Conservation (phyloP, 2,329 filamentous ascomycete genomes). For the Xylariales sp. region DNA sequence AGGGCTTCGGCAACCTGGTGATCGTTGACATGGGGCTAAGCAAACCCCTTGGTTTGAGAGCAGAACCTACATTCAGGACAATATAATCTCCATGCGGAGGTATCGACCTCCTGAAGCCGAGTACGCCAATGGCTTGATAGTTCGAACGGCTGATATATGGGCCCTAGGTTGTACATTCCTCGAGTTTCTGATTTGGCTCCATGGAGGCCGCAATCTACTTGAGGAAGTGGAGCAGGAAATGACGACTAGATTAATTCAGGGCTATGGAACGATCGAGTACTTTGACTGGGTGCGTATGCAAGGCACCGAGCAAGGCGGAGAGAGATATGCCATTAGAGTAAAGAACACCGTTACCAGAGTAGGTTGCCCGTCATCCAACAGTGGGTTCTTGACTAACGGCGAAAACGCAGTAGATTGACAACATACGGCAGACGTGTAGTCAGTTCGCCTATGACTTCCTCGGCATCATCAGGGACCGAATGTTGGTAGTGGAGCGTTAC, state of each 20-base stretch:
- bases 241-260: background rate
- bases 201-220: background rate
- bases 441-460: slow-evolving; percentile 28
- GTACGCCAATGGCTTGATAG: background rate
- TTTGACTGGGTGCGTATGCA: slow-evolving; percentile 22
- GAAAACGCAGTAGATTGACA: background rate
- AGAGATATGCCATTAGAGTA: background rate
- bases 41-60: slow-evolving; percentile 3
- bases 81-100: background rate
- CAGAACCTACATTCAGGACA: background rate
- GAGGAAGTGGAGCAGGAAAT: background rate
- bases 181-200: slow-evolving; percentile 10
- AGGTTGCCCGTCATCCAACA: background rate
- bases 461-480: slow-evolving; percentile 15
- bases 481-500: slow-evolving; percentile 20
- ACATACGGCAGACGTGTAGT: slow-evolving; percentile 2
- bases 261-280: background rate
- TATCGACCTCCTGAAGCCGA: slow-evolving; percentile 23
- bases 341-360: slow-evolving; percentile 12
- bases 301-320: background rate
- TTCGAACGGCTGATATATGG: slow-evolving; percentile 27
- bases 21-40: slow-evolving; percentile 34
- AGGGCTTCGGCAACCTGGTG: slow-evolving; percentile 19
- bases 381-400: background rate
- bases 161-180: slow-evolving; percentile 19